Percentiles rank a stretch among this genome's conserved stretches.
Conservation (phyloP, 2,329 filamentous ascomycete genomes). For the Trichoderma breve region DNA sequence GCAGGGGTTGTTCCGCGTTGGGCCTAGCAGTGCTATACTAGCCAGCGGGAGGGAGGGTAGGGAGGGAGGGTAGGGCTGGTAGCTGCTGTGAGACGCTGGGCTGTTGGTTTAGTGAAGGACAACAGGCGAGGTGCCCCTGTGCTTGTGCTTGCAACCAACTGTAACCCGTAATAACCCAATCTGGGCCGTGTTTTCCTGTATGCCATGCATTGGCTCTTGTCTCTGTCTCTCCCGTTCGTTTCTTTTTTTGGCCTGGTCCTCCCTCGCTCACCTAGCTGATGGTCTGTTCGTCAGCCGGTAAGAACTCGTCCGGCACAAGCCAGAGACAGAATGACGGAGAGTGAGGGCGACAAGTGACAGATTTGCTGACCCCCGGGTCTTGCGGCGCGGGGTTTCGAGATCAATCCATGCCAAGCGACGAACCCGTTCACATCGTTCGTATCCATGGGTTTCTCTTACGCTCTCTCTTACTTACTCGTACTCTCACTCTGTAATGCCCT, state of each 20-base stretch:
- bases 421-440: neutral
- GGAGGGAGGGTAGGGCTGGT: neutral
- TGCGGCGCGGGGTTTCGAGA: neutral
- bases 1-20: neutral
- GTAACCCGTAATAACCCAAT: neutral
- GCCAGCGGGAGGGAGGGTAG: conserved; percentile 3
- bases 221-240: neutral
- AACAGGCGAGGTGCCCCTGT: neutral
- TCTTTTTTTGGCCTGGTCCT: neutral
- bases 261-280: neutral
- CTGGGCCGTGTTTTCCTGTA: neutral
- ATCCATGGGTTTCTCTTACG: neutral
- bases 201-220: neutral
- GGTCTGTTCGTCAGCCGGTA: too few relatives aligned
- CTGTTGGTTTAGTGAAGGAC: neutral
- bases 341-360: neutral
- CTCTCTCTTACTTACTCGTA: neutral
- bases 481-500: neutral
- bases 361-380: neutral
- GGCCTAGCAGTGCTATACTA: neutral
- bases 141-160: too few relatives aligned
- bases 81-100: neutral
- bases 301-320: neutral
- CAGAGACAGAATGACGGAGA: neutral
- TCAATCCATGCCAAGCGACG: neutral